These are phyloP conservation scores for Erucastrum elatum DNA, from an alignment of 345 rosid species.

Conservation along the genomic window DNA sequence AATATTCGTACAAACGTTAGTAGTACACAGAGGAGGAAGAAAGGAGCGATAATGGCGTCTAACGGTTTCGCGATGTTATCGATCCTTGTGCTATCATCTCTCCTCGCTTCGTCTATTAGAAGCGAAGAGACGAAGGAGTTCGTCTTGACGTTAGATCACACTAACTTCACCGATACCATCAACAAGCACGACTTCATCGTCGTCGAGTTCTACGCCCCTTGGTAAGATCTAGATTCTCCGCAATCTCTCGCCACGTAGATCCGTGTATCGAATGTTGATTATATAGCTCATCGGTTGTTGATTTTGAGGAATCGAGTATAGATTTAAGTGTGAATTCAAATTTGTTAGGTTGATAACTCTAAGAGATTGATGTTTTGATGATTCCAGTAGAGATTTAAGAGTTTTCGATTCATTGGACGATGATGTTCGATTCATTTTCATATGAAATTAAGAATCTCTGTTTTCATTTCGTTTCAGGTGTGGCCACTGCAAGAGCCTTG, in stretches of 20 bases:
- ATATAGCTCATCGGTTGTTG: neutral
- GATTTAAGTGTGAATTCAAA: neutral
- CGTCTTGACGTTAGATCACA: constrained; percentile 82
- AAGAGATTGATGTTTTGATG: neutral
- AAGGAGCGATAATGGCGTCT: constrained; percentile 47
- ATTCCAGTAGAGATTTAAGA: neutral
- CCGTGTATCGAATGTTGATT: neutral
- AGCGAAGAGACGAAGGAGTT: constrained; percentile 68
- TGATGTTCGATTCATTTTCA: too few relatives aligned
- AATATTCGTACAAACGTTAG: neutral
- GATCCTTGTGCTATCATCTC: constrained; percentile 36
- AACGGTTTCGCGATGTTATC: constrained; percentile 43
- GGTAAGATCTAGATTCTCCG: constrained; percentile 46
- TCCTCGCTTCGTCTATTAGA: constrained; percentile 43
- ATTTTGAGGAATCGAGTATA: neutral
- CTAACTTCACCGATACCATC: constrained; percentile 83
- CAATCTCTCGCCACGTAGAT: neutral
- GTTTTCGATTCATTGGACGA: neutral
- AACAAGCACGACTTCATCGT: constrained; percentile 80
- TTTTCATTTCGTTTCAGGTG: constrained; percentile 56
- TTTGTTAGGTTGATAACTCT: neutral
- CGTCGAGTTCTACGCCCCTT: constrained; percentile 97
- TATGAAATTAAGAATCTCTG: neutral
- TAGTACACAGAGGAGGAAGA: neutral
- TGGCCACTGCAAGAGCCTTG: constrained; percentile 91